Conservation (phyloP, 2,329 filamentous ascomycete genomes). For the Claviceps fusiformis region DNA sequence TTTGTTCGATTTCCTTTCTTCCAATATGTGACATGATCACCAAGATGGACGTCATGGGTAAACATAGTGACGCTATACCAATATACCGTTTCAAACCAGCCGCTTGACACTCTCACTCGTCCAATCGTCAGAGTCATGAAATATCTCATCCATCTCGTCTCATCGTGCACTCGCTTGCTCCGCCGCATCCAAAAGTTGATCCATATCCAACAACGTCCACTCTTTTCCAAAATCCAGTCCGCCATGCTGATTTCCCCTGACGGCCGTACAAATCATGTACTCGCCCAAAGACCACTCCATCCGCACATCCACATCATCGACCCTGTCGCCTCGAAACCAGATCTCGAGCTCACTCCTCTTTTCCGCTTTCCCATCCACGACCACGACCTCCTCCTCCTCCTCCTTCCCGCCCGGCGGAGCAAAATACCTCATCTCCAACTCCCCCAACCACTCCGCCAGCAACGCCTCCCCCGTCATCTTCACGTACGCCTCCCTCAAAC, state of each 20-base stretch:
- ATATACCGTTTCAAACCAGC: too few relatives aligned
- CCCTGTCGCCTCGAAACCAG: slow-evolving; percentile 16
- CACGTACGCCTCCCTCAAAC: slow-evolving; percentile 67
- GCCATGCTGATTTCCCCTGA: slow-evolving; percentile 27
- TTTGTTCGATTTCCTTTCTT: too few relatives aligned
- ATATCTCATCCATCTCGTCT: neutral
- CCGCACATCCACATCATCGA: slow-evolving; percentile 22
- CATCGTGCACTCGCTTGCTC: slow-evolving; percentile 15
- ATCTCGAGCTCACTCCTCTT: slow-evolving; percentile 12
- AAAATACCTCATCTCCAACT: slow-evolving; percentile 56
- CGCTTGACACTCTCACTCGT: too few relatives aligned
- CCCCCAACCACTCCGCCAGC: slow-evolving; percentile 56
- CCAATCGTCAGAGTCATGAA: too few relatives aligned
- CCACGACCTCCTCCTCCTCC: neutral
- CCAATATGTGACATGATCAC: too few relatives aligned
- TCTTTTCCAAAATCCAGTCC: slow-evolving; percentile 22
- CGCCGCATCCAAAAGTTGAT: slow-evolving; percentile 31
- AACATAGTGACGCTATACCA: too few relatives aligned
- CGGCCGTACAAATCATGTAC: slow-evolving; percentile 41
- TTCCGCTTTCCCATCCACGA: too few relatives aligned
- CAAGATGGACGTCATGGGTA: too few relatives aligned
- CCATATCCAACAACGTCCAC: slow-evolving; percentile 21
- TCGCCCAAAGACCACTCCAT: slow-evolving; percentile 31
- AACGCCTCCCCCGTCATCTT: slow-evolving; percentile 73
- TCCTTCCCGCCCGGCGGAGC: slow-evolving; percentile 32